phyloP scores from a whole-genome alignment of 208 protist species.

The Leishmania gerbilli region DNA sequence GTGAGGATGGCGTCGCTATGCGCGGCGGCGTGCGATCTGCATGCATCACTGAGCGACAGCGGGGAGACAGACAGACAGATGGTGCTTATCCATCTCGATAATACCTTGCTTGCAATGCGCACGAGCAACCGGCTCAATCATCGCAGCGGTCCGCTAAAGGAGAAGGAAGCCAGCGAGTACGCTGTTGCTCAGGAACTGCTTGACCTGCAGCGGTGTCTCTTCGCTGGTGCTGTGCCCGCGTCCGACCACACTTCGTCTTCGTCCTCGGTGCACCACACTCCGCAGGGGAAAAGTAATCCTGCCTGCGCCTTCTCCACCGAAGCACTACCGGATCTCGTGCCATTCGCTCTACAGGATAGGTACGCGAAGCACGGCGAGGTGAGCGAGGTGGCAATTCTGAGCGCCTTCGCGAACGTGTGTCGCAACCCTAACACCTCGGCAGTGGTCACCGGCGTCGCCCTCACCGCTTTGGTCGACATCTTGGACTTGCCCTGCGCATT shows the following conservation, averaged over 20 bases:
- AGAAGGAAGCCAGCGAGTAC: conserved; percentile 12
- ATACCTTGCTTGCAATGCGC: conserved; percentile 30
- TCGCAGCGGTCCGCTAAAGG: conserved; percentile 1
- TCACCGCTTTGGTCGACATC: conserved; percentile 70
- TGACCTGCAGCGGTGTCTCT: conserved; percentile 29
- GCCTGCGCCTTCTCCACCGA: background rate
- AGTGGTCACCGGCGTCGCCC: conserved; percentile 68
- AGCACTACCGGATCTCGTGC: background rate
- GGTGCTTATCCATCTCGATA: conserved; percentile 33
- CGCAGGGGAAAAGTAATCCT: background rate
- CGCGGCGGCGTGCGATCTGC: background rate
- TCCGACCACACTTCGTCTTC: conserved; percentile 6
- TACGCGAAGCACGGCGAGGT: conserved; percentile 24
- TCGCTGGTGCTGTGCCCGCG: conserved; percentile 26
- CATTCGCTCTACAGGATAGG: background rate
- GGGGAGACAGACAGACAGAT: conserved; percentile 34
- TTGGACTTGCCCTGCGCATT: conserved; percentile 67
- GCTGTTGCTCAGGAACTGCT: conserved; percentile 8
- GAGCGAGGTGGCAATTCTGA: conserved; percentile 57
- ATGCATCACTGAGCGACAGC: background rate
- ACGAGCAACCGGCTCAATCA: conserved; percentile 15
- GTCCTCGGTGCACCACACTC: conserved; percentile 1
- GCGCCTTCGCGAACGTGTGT: conserved; percentile 70
- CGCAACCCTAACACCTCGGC: conserved; percentile 51
- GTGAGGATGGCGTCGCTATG: background rate